Conservation (phyloP, 2,329 filamentous ascomycete genomes). For the Phyllosticta capitalensis region DNA sequence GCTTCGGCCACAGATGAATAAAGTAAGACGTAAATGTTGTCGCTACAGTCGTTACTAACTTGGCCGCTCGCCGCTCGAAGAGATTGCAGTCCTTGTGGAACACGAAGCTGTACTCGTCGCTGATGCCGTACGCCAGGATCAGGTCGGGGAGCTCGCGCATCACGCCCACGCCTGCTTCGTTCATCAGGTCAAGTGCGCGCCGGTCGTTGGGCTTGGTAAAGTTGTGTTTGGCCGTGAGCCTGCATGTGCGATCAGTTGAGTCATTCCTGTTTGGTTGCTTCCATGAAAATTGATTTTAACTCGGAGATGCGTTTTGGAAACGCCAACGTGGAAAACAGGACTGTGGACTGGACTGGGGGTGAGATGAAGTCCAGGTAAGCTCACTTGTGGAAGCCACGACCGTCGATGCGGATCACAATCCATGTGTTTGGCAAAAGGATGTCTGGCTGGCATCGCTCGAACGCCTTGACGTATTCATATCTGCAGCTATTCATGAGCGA, state of each 20-base stretch:
- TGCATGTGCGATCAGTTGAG: constrained; percentile 25
- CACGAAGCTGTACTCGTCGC: constrained; percentile 91
- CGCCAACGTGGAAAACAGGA: background rate
- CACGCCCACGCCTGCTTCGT: constrained; percentile 76
- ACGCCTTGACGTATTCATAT: constrained; percentile 87
- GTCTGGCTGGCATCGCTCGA: constrained; percentile 66
- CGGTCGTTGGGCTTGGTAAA: constrained; percentile 92
- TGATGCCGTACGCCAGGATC: constrained; percentile 81
- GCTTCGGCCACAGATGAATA: constrained; percentile 65
- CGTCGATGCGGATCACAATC: constrained; percentile 91
- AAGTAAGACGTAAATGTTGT: constrained; percentile 93
- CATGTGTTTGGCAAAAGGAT: constrained; percentile 79
- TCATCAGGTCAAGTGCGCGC: constrained; percentile 86
- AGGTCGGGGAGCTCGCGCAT: constrained; percentile 78
- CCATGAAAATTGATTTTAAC: constrained; percentile 1
- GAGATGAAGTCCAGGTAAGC: constrained; percentile 3
- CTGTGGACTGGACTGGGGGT: background rate
- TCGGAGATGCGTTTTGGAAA: background rate
- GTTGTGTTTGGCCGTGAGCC: constrained; percentile 69
- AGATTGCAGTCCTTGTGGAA: constrained; percentile 74
- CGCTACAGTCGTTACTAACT: constrained; percentile 81
- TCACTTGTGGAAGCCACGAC: constrained; percentile 88
- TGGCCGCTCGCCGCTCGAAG: constrained; percentile 80
- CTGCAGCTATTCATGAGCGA: constrained; percentile 35
- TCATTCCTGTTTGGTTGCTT: background rate